Percentiles rank a stretch among this genome's conserved stretches.
Evolutionary conservation across 1,284 basidiomycete genomes (phyloP).

Genomic region (Rhodotorula sp.): DNA sequence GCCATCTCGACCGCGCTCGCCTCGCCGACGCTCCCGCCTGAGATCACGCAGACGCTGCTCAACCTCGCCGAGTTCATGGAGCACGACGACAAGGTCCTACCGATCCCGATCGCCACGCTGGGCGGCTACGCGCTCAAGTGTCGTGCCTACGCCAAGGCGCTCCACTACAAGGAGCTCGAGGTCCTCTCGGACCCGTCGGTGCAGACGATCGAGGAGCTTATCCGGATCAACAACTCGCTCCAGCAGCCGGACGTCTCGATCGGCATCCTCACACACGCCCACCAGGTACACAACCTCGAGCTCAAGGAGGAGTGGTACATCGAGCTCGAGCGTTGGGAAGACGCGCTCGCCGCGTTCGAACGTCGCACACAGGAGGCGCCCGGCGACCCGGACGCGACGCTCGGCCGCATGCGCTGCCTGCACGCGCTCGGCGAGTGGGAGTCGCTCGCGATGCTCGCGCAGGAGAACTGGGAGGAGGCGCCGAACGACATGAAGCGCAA

Average conservation of each 20-base stretch:
- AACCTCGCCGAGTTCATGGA: conserved; percentile 99
- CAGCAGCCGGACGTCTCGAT: conserved; percentile 96
- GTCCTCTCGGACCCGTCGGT: conserved; percentile 85
- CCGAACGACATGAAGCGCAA: conserved; percentile 80
- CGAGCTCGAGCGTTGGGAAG: conserved; percentile 93
- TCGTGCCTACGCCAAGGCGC: conserved; percentile 94
- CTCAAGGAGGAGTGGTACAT: conserved; percentile 97
- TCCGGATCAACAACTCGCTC: conserved; percentile 94
- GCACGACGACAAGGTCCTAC: conserved; percentile 94
- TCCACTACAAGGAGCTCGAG: conserved; percentile 98
- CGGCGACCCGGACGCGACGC: conserved; percentile 68
- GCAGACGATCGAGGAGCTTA: conserved; percentile 86
- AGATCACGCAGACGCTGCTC: conserved; percentile 89
- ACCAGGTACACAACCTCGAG: conserved; percentile 63
- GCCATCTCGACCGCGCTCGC: conserved; percentile 89
- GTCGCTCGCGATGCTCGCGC: conserved; percentile 79
- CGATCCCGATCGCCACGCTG: conserved; percentile 89
- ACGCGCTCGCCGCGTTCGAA: conserved; percentile 85
- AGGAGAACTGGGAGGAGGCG: conserved; percentile 81
- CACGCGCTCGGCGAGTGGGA: conserved; percentile 99
- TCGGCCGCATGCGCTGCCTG: conserved; percentile 90
- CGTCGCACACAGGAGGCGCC: conserved; percentile 72
- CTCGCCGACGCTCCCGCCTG: conserved; percentile 74
- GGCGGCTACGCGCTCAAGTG: conserved; percentile 93
- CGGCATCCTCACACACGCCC: conserved; percentile 86